Evolutionary conservation across 306 rosid species (phyloP).

Genomic region (Begonia peltatifolia): DNA sequence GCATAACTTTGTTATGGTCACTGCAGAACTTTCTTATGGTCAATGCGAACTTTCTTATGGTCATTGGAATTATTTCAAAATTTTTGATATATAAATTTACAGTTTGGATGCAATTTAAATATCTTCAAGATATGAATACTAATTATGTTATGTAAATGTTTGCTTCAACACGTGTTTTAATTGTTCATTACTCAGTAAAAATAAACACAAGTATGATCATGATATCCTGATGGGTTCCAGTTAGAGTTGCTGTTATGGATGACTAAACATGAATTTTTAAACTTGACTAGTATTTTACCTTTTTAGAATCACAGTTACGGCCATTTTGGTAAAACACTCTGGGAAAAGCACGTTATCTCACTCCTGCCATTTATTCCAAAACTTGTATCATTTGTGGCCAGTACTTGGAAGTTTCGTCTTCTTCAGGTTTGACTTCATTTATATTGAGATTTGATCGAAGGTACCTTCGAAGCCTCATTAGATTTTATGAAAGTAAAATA

Average conservation of each 20-base stretch:
- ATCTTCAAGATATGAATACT: no score
- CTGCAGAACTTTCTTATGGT: no score
- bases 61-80: no score
- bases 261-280: neutral
- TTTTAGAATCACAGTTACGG: slow-evolving; percentile 31
- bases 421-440: slow-evolving; percentile 49
- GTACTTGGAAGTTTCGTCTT: slow-evolving; percentile 50
- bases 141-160: no score
- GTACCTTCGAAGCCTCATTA: neutral
- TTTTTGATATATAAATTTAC: no score
- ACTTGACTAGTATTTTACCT: neutral
- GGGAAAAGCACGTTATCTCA: slow-evolving; percentile 47
- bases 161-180: no score
- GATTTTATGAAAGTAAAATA: neutral
- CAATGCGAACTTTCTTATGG: no score
- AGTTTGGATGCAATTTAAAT: no score
- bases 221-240: neutral
- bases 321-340: slow-evolving; percentile 31
- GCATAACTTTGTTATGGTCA: no score
- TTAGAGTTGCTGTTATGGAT: neutral
- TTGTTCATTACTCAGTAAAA: no score
- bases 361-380: slow-evolving; percentile 72
- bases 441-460: neutral
- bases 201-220: neutral
- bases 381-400: slow-evolving; percentile 32